phyloP scores from a whole-genome alignment of 2,329 filamentous ascomycete species.

The Aspergillus vadensis region DNA sequence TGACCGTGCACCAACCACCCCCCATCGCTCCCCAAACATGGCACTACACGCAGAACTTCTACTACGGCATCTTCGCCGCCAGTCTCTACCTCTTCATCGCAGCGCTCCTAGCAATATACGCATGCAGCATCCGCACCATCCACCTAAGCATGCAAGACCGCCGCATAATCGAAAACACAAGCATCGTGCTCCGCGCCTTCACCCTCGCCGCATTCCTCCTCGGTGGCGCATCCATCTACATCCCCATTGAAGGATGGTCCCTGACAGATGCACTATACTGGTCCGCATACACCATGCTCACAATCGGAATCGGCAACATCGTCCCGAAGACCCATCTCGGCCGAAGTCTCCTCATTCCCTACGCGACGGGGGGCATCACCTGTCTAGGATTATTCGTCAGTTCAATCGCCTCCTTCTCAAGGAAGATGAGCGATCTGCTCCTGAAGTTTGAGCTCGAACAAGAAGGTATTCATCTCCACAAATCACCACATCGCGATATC shows the following conservation, averaged over 20 bases:
- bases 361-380: constrained; percentile 57
- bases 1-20: neutral
- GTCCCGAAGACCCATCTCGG: constrained; percentile 53
- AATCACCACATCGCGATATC: neutral
- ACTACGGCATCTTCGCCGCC: constrained; percentile 12
- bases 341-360: constrained; percentile 55
- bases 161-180: neutral
- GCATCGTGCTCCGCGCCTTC: neutral
- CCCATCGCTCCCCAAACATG: neutral
- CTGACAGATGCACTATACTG: constrained; percentile 56
- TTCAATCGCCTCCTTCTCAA: constrained; percentile 44
- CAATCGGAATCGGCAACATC: constrained; percentile 57
- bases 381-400: constrained; percentile 59
- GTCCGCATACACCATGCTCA: constrained; percentile 59
- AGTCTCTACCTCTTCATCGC: neutral
- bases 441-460: neutral
- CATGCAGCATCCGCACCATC: neutral
- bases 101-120: neutral
- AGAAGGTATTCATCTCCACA: neutral
- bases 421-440: neutral
- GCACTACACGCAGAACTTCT: constrained; percentile 9
- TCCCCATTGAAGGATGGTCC: constrained; percentile 9
- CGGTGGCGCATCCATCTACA: constrained; percentile 7
- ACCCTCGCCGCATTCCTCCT: neutral
- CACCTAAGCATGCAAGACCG: neutral